Evolutionary conservation across 345 rosid species (phyloP).

Genomic region (Limnanthes douglasii): DNA sequence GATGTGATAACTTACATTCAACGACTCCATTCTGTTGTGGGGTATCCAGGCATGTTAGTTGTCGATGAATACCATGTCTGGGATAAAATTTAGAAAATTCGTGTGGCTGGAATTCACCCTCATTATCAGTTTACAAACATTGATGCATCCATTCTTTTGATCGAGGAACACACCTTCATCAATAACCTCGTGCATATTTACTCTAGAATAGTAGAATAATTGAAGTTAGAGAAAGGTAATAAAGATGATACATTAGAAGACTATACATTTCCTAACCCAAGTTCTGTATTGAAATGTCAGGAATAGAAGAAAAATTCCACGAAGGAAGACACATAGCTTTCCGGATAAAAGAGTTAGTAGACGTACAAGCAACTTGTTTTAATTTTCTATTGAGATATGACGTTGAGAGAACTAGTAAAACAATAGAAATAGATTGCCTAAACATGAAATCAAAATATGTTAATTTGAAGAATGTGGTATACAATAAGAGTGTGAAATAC

Average conservation of each 20-base stretch:
- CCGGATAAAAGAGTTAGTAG: constrained; percentile 38
- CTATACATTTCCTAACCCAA: constrained; percentile 52
- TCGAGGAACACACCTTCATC: too few species aligned
- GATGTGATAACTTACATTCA: too few species aligned
- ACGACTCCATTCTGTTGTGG: too few species aligned
- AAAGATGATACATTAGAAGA: constrained; percentile 19
- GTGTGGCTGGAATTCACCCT: too few species aligned
- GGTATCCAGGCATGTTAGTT: too few species aligned
- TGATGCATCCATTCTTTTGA: too few species aligned
- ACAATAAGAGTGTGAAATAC: constrained; percentile 9
- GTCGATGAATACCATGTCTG: too few species aligned
- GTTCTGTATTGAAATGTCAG: constrained; percentile 63
- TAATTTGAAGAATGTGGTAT: constrained; percentile 11
- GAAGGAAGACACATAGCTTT: constrained; percentile 23
- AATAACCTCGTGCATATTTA: too few species aligned
- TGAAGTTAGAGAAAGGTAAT: too few species aligned
- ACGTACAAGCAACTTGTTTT: constrained; percentile 43
- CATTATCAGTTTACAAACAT: too few species aligned
- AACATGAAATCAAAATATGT: constrained; percentile 32
- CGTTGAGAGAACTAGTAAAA: constrained; percentile 48
- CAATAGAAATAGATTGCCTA: constrained; percentile 52
- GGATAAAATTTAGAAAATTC: too few species aligned
- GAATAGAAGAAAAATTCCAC: constrained; percentile 53
- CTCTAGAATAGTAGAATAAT: too few species aligned
- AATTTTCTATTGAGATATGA: constrained; percentile 46